phyloP scores from a whole-genome alignment of 2,329 filamentous ascomycete genomes.

The Colletotrichum tanaceti region DNA sequence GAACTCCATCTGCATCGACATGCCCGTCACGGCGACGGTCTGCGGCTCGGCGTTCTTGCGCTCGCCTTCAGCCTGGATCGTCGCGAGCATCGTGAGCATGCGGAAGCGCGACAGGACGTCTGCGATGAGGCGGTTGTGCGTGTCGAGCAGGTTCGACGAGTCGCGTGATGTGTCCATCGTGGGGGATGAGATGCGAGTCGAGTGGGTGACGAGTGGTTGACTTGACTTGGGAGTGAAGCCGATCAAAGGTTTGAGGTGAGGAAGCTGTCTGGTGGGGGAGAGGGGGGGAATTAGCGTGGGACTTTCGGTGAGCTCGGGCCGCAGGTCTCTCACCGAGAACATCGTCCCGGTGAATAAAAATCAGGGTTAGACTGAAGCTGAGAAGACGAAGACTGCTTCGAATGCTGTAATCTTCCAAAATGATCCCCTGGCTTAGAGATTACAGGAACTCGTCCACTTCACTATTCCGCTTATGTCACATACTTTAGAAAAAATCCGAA shows the following conservation, averaged over 20 bases:
- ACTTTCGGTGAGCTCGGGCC: conserved; percentile 9
- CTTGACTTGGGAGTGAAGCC: not conserved
- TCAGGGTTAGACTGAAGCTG: not conserved
- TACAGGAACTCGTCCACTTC: accelerated
- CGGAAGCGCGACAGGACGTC: conserved; percentile 58
- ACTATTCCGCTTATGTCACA: accelerated
- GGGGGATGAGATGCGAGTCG: not conserved
- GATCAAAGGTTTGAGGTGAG: conserved; percentile 2
- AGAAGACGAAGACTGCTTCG: too few species aligned
- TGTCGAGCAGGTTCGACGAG: conserved; percentile 48
- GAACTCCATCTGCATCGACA: conserved; percentile 60
- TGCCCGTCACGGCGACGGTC: conserved; percentile 55
- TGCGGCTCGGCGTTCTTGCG: conserved; percentile 52
- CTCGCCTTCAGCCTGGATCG: conserved; percentile 55
- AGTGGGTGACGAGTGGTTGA: not conserved
- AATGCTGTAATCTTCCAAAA: too few species aligned
- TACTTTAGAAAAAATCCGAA: too few species aligned
- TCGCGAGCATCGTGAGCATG: conserved; percentile 57
- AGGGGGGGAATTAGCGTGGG: conserved; percentile 6
- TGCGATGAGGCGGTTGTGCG: conserved; percentile 58
- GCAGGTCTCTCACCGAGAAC: not conserved
- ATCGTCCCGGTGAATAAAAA: not conserved
- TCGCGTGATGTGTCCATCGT: conserved; percentile 37
- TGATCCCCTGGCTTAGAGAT: too few species aligned
- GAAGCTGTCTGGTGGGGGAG: conserved; percentile 20